Conservation (phyloP, 2,329 filamentous ascomycete species). For the Xylariaceae sp. region DNA sequence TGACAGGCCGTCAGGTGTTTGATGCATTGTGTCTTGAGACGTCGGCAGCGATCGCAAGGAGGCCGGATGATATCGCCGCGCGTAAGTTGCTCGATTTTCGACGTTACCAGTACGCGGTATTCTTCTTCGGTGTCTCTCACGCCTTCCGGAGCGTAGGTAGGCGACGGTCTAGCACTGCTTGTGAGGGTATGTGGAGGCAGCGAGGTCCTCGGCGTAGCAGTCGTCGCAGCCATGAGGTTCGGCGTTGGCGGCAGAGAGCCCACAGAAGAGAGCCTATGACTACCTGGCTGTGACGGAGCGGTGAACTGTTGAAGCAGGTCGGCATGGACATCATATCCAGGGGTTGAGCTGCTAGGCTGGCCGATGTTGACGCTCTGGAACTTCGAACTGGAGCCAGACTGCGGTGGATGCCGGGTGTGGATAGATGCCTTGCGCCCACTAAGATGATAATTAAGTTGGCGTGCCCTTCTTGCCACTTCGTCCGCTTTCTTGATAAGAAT, state of each 20-base stretch:
- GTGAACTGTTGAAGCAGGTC: conserved; percentile 55
- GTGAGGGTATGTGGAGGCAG: conserved; percentile 26
- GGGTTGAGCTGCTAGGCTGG: conserved; percentile 28
- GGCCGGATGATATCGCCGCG: conserved; percentile 74
- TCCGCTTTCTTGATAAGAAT: conserved; percentile 78
- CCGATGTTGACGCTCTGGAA: conserved; percentile 34
- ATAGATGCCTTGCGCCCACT: conserved; percentile 73
- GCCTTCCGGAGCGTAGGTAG: conserved; percentile 25
- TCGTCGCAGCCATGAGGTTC: conserved; percentile 23
- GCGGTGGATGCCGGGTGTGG: conserved; percentile 53
- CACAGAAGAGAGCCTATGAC: conserved; percentile 26
- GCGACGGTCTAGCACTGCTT: conserved; percentile 27
- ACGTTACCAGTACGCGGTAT: conserved; percentile 58
- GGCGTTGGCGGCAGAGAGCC: conserved; percentile 31
- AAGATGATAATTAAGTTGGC: conserved; percentile 77
- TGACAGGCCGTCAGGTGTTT: conserved; percentile 84
- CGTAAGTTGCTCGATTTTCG: conserved; percentile 69
- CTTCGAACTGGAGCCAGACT: conserved; percentile 33
- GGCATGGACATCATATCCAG: conserved; percentile 46
- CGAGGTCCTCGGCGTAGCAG: conserved; percentile 27
- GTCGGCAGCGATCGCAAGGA: conserved; percentile 77
- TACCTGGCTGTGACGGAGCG: conserved; percentile 24
- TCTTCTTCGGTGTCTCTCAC: conserved; percentile 31
- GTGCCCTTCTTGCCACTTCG: conserved; percentile 58
- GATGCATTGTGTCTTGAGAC: conserved; percentile 74